Evolutionary conservation across 1,139 yeast species (phyloP).

Genomic region (Sugiyamaella grinbergsii): DNA sequence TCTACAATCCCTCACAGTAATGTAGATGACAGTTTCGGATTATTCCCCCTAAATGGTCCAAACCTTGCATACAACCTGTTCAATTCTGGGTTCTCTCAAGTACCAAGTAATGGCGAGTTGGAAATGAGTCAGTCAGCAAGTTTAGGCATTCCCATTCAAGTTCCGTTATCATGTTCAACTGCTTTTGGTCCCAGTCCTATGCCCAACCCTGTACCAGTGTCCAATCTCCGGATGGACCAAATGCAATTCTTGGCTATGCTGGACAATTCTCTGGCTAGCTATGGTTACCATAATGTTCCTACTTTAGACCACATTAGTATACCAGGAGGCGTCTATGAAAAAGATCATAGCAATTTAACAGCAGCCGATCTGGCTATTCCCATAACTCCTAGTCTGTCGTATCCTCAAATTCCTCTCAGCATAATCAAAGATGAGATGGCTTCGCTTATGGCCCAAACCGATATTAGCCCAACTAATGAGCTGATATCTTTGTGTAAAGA

Average conservation of each 20-base stretch:
- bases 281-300: background rate
- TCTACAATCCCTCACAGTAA: background rate
- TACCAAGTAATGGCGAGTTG: background rate
- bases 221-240: slow-evolving; percentile 1
- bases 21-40: slow-evolving; percentile 3
- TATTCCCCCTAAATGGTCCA: slow-evolving; percentile 3
- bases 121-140: background rate
- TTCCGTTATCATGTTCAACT: slow-evolving; percentile 1
- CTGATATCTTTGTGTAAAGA: slow-evolving; percentile 3
- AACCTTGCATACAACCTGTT: slow-evolving; percentile 1
- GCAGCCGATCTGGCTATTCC: background rate
- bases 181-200: background rate
- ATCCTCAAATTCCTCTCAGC: slow-evolving; percentile 5
- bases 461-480: background rate
- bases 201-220: background rate
- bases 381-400: background rate
- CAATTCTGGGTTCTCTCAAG: slow-evolving; percentile 10
- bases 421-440: slow-evolving; percentile 14
- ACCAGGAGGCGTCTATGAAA: background rate
- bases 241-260: slow-evolving; percentile 9
- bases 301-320: slow-evolving; percentile 2
- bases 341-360: background rate
- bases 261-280: slow-evolving; percentile 1
- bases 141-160: slow-evolving; percentile 2
- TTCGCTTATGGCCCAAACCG: slow-evolving; percentile 9